These are phyloP conservation scores for Colletotrichum filicis DNA, from an alignment of 2,329 filamentous ascomycete genomes.

Conservation along the genomic window DNA sequence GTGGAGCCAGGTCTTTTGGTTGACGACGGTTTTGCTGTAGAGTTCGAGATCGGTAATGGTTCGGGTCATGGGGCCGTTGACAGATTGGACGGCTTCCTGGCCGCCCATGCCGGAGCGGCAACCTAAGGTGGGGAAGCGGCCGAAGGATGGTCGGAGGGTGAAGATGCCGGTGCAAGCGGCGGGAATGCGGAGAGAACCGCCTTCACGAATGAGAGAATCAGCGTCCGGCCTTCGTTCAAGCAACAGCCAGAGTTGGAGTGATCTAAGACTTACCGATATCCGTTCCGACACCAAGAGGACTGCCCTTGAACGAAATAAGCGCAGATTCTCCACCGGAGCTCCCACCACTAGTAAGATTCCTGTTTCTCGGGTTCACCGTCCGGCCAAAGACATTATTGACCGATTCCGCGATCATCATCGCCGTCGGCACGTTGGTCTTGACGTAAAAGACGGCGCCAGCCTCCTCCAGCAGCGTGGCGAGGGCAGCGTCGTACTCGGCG, in stretches of 20 bases:
- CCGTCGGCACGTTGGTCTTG: constrained; percentile 69
- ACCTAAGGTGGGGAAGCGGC: constrained; percentile 67
- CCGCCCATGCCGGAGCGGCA: constrained; percentile 68
- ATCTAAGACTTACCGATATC: constrained; percentile 59
- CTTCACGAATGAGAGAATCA: constrained; percentile 36
- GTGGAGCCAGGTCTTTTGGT: constrained; percentile 63
- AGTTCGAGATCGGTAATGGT: constrained; percentile 65
- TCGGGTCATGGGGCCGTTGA: constrained; percentile 71
- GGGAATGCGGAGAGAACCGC: constrained; percentile 63
- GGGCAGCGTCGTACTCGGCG: constrained; percentile 52
- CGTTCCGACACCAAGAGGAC: constrained; percentile 70
- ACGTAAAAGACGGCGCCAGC: constrained; percentile 66
- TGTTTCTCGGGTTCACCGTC: constrained; percentile 71
- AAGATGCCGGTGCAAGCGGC: constrained; percentile 69
- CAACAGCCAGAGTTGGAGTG: fast-evolving
- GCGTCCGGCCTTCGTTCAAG: neutral
- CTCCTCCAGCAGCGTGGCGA: constrained; percentile 53
- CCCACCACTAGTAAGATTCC: constrained; percentile 69
- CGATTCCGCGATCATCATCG: constrained; percentile 76
- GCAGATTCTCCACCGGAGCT: constrained; percentile 76
- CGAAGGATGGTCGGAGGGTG: constrained; percentile 65
- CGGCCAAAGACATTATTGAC: constrained; percentile 74
- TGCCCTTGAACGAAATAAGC: constrained; percentile 68
- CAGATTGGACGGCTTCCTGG: constrained; percentile 72
- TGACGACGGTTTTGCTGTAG: constrained; percentile 64